Conservation (phyloP, 495 filamentous ascomycete species). For the Aspergillus biplanus region DNA sequence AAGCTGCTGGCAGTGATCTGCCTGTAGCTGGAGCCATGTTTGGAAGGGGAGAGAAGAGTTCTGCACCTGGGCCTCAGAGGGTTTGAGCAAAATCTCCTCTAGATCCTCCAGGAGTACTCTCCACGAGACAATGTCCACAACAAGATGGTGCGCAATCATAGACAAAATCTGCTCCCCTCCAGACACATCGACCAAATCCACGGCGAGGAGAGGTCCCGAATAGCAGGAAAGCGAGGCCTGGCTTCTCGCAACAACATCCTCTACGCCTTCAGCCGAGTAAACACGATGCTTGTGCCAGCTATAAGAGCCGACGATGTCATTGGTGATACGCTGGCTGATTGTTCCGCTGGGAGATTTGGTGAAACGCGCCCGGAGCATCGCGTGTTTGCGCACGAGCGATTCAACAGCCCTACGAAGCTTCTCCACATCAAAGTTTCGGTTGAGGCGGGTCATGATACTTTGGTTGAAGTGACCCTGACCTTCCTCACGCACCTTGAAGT, state of each 20-base stretch:
- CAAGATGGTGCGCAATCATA: slow-evolving; percentile 67
- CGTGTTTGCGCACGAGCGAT: slow-evolving; percentile 41
- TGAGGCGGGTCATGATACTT: slow-evolving; percentile 45
- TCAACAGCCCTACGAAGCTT: no score
- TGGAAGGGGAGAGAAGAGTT: no score
- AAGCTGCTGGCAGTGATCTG: no score
- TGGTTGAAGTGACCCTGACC: slow-evolving; percentile 72
- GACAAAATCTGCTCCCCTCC: slow-evolving; percentile 58
- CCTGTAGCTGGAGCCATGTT: no score
- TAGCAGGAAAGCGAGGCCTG: no score
- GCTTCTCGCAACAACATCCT: no score
- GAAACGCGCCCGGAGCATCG: slow-evolving; percentile 66
- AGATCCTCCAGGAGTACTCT: slow-evolving; percentile 68
- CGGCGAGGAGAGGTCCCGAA: slow-evolving; percentile 45
- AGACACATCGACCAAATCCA: slow-evolving; percentile 53
- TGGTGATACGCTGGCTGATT: no score
- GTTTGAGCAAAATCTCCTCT: slow-evolving; percentile 60
- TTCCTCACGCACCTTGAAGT: slow-evolving; percentile 60
- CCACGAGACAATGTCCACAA: slow-evolving; percentile 74
- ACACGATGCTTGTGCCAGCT: no score
- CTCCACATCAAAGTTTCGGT: no score
- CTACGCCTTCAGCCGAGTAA: no score
- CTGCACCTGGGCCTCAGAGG: slow-evolving; percentile 28
- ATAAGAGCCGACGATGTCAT: no score
- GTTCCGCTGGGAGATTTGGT: no score